Percentiles rank a stretch among this genome's conserved stretches.
These are phyloP conservation scores for Penicillium fuscoglaucum DNA, from an alignment of 2,329 filamentous ascomycete species.

Conservation along the genomic window DNA sequence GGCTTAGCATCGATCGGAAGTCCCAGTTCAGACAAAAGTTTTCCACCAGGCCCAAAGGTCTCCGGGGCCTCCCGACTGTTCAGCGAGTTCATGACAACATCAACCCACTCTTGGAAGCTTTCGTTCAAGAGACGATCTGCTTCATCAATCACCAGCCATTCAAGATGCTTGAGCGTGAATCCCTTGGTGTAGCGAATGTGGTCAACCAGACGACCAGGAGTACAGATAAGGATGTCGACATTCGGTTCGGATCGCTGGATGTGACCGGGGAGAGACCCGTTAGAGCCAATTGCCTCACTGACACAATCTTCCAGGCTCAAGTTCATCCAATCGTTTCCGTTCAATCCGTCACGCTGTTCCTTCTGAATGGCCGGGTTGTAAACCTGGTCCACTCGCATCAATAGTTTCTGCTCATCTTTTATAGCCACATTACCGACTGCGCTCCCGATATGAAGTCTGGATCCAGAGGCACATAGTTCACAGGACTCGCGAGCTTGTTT, in stretches of 20 bases:
- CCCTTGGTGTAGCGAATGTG: slow-evolving; percentile 82
- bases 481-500: slow-evolving; percentile 79
- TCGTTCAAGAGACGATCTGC: slow-evolving; percentile 89
- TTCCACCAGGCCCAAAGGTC: slow-evolving; percentile 45
- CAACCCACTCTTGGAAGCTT: slow-evolving; percentile 89
- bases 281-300: slow-evolving; percentile 43
- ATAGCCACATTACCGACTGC: slow-evolving; percentile 80
- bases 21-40: slow-evolving; percentile 37
- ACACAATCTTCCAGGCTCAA: slow-evolving; percentile 49
- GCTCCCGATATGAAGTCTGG: slow-evolving; percentile 74
- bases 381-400: slow-evolving; percentile 64
- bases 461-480: slow-evolving; percentile 70
- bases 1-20: slow-evolving; percentile 41
- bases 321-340: slow-evolving; percentile 49
- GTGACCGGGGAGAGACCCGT: slow-evolving; percentile 58
- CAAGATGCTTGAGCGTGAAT: slow-evolving; percentile 73
- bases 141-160: slow-evolving; percentile 91
- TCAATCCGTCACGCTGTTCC: slow-evolving; percentile 45
- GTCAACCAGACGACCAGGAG: slow-evolving; percentile 87
- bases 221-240: slow-evolving; percentile 86
- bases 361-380: slow-evolving; percentile 65
- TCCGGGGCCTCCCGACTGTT: slow-evolving; percentile 56
- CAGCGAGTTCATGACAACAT: slow-evolving; percentile 62
- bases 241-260: slow-evolving; percentile 67
- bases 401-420: slow-evolving; percentile 60